These are phyloP conservation scores for Cornus suecica DNA, from an alignment of 148 eudicot genomes.

Conservation along the genomic window DNA sequence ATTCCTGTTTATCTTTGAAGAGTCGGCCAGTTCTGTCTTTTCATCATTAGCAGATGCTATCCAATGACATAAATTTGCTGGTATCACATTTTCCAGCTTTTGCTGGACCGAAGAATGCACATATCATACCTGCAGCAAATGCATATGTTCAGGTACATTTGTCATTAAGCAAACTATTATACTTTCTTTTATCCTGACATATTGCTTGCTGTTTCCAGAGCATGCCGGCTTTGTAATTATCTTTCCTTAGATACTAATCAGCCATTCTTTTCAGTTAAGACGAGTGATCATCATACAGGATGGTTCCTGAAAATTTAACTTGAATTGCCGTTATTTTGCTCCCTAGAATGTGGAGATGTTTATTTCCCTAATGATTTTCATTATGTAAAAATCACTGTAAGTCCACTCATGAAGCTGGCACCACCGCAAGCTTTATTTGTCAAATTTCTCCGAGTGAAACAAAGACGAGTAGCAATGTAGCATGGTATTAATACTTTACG, in stretches of 20 bases:
- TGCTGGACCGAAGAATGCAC: slow-evolving; percentile 65
- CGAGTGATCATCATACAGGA: background rate
- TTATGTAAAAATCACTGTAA: no score
- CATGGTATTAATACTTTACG: no score
- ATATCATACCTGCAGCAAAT: slow-evolving; percentile 80
- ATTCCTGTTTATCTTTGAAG: slow-evolving; percentile 19
- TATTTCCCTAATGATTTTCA: no score
- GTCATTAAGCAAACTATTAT: slow-evolving; percentile 1
- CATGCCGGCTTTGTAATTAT: background rate
- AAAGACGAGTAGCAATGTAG: no score
- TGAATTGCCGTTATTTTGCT: background rate
- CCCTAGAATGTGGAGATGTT: background rate
- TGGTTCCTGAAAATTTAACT: background rate
- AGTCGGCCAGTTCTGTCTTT: slow-evolving; percentile 3
- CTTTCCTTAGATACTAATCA: background rate
- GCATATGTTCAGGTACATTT: slow-evolving; percentile 76
- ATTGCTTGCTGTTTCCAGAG: background rate
- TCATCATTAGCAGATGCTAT: slow-evolving; percentile 3
- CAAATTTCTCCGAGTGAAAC: no score
- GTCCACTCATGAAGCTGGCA: no score
- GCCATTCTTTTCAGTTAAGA: background rate
- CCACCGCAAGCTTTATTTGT: no score
- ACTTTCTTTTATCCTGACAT: background rate
- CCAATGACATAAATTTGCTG: slow-evolving; percentile 17
- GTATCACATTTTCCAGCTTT: slow-evolving; percentile 51